Percentiles rank a stretch among this genome's conserved stretches.
Conservation (phyloP, 768 basidiomycete species). For the Fistulinella prunicolor region DNA sequence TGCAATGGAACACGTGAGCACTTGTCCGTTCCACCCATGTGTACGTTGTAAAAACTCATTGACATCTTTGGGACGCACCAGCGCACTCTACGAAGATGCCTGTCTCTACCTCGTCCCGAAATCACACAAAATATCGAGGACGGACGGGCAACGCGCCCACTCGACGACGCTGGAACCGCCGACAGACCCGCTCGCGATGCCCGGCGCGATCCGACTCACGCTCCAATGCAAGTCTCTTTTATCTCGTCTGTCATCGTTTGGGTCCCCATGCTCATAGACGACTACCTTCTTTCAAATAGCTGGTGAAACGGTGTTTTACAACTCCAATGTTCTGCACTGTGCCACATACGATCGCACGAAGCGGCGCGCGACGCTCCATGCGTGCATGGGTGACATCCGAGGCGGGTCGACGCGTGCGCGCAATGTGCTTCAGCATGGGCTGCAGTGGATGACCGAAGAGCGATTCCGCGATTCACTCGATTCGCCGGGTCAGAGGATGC, state of each 20-base stretch:
- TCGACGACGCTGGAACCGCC: conserved; percentile 54
- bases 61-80: too few species aligned
- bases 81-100: conserved; percentile 62
- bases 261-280: neutral
- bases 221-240: conserved; percentile 47
- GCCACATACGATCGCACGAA: conserved; percentile 53
- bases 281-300: conserved; percentile 33
- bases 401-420: conserved; percentile 61
- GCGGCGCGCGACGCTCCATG: conserved; percentile 67
- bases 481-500: too few species aligned
- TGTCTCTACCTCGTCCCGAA: conserved; percentile 72
- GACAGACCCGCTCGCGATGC: conserved; percentile 63
- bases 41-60: too few species aligned
- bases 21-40: too few species aligned
- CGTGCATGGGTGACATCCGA: conserved; percentile 57
- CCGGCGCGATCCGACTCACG: conserved; percentile 54
- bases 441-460: too few species aligned
- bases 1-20: conserved; percentile 81
- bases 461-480: too few species aligned
- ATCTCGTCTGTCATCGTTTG: neutral
- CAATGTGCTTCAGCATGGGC: too few species aligned
- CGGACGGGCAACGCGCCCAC: conserved; percentile 47
- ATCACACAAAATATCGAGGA: conserved; percentile 58
- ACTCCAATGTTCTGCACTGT: too few species aligned
- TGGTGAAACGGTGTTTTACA: conserved; percentile 79